Evolutionary conservation across 2,329 filamentous ascomycete genomes (phyloP), one percentile per base, ranked within the genome.

Genomic region (Fusarium sp.): DNA sequence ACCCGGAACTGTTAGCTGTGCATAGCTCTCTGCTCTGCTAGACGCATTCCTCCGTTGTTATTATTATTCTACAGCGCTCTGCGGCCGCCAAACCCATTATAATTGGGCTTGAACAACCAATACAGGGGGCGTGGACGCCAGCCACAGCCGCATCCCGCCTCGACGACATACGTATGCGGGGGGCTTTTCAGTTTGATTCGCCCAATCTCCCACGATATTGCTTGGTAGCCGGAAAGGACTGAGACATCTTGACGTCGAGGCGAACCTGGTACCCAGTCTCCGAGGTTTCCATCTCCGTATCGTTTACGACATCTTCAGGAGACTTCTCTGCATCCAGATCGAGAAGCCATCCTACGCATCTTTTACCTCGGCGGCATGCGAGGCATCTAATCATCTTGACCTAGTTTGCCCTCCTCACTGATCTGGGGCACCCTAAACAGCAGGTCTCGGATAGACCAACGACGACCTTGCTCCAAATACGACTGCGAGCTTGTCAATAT

Each of bases 221-320:
- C 67, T 68, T 56, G 55, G 54, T 65, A 61, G 49, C 52, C 54
- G 58, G 34, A 55, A 19, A 43, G 49, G 29, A 50, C 61, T 62
- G 57, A 71, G 61, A 69, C 65, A 70, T 59, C 48, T 59, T 69
- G 67, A 70, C 67, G 61, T 67, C 65, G 64, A 61, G 34, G 38
- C 48, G 55, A 52, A 36, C 59, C 25, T 60, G 32, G 43, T 35
- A 43, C 47, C 45, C 45, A 49, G 54, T 56, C 49, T 50, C 54
- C 43, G 44, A 54, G 49, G 45, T 44, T 59, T 43, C 31, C 52
- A 39, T 54, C 45, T 34, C 34, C 31, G 34, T 60, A 48, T 58
- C 38, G 43, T 46, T 45, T 43, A 42, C 49, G 47, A 44, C 41
- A 25, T 44, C 44, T 40, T 45, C 36, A 42, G 47, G 58, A 64